phyloP scores from a whole-genome alignment of 2,329 filamentous ascomycete genomes.

The Aureobasidium vineae region DNA sequence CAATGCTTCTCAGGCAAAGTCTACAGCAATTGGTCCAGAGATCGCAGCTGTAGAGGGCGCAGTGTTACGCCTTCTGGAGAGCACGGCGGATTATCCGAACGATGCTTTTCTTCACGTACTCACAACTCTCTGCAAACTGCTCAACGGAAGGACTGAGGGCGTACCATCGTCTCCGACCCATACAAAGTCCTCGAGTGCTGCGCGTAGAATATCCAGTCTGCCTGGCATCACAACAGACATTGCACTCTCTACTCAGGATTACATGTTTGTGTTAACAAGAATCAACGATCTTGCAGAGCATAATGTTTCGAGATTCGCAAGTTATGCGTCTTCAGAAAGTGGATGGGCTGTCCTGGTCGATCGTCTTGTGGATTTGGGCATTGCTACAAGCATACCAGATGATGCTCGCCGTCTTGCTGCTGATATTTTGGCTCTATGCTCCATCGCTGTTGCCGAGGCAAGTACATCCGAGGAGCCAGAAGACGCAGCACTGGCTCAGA shows the following conservation, averaged over 20 bases:
- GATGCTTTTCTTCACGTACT: conserved; percentile 76
- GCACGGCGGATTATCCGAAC: conserved; percentile 86
- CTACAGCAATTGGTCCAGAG: conserved; percentile 61
- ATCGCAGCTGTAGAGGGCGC: conserved; percentile 87
- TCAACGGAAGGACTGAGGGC: conserved; percentile 43
- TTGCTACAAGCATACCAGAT: conserved; percentile 41
- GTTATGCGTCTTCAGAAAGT: conserved; percentile 62
- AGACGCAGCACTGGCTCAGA: conserved; percentile 34
- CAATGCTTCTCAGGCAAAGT: conserved; percentile 43
- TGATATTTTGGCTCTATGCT: conserved; percentile 50
- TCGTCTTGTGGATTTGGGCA: conserved; percentile 52
- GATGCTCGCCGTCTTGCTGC: conserved; percentile 51
- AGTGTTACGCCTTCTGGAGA: conserved; percentile 82
- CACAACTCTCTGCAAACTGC: conserved; percentile 68
- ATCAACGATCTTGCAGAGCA: conserved; percentile 48
- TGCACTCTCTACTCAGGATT: conserved; percentile 44
- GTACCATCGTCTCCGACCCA: conserved; percentile 29
- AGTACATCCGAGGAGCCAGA: conserved; percentile 53
- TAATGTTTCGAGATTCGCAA: conserved; percentile 61
- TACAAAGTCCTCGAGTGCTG: conserved; percentile 30
- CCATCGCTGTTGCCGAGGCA: conserved; percentile 49
- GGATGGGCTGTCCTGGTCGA: conserved; percentile 71
- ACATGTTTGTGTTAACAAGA: conserved; percentile 50
- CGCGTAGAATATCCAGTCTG: conserved; percentile 45
- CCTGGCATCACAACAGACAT: conserved; percentile 44